Evolutionary conservation across 2,329 filamentous ascomycete genomes (phyloP), one percentile per base, ranked within the genome.

Genomic region (Epichloe uncinata): DNA sequence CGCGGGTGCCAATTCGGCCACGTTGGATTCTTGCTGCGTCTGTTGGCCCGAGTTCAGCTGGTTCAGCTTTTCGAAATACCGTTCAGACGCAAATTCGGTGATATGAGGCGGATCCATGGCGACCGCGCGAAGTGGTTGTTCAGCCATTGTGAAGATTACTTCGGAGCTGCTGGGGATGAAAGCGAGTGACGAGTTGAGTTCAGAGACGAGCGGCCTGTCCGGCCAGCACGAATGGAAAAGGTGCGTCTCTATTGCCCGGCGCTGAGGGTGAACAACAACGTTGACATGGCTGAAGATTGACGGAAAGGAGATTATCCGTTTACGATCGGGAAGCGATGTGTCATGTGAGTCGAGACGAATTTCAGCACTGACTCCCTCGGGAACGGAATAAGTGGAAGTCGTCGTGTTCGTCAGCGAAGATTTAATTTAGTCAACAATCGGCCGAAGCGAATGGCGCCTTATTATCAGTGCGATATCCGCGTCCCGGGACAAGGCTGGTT

Each of bases 71-170:
- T 74, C 73, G 56, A 82, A 79, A 60, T 81, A 84, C 55, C 76
- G 76, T 63, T 77, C 71, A 42, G 80, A 84, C 53, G 78, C 80
- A 66, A 84, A 84, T 63, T 84, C 80, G 53, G 79, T 81, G 54
- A 80, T 72, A 55, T 82, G 79, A 57, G 74, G 71, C 59, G 76
- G 77, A 55, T 82, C 79, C 78, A 82, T 81, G 60, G 64, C 64
- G 48, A 42, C 48, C 54, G 59, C 57, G 43, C 58, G 59, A 47
- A 58, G 55, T 48, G 57, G 57, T 47, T 57, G 56, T 54, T 65
- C 61, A 52, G 66, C 58, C 66, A 69, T 68, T 57, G 43, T 58
- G 55, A 51, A 42, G 15, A 18, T 33, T 42, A 7, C 12, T 16
- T 42, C 16, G 49, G 46, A 41, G 53, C 42, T 45, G 45, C 38